phyloP scores from a whole-genome alignment of 306 rosid species.

The Vachellia pachyceras region DNA sequence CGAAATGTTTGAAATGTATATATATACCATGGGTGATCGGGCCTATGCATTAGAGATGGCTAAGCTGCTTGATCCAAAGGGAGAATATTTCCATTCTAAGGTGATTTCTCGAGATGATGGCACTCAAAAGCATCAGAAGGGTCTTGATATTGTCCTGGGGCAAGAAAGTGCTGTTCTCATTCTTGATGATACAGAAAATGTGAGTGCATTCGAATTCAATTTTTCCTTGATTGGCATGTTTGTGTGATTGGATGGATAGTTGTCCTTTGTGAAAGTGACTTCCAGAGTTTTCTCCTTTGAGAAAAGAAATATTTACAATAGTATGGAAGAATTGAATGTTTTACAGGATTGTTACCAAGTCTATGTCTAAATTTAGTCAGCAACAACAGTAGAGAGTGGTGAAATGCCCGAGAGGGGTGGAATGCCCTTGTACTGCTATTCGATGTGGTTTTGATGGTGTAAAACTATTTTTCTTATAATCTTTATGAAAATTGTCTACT shows the following conservation, averaged over 20 bases:
- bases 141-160: constrained; percentile 85
- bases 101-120: constrained; percentile 96
- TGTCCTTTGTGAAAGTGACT: constrained; percentile 11
- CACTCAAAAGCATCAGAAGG: constrained; percentile 87
- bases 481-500: constrained; percentile 19
- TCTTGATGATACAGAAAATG: constrained; percentile 92
- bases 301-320: no score
- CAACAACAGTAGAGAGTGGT: no score
- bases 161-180: constrained; percentile 88
- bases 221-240: constrained; percentile 11
- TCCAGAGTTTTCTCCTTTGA: not conserved
- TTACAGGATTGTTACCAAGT: no score
- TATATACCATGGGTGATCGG: constrained; percentile 95
- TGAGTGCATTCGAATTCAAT: constrained; percentile 47
- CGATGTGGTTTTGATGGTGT: constrained; percentile 12
- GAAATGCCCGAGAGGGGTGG: no score
- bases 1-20: constrained; percentile 79
- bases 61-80: constrained; percentile 81
- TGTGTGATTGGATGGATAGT: constrained; percentile 27
- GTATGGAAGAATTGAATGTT: no score
- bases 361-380: no score
- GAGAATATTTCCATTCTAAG: constrained; percentile 69
- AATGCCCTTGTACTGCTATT: no score
- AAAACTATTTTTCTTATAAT: constrained; percentile 13
- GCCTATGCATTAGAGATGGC: constrained; percentile 93